Evolutionary conservation across 164 flowering plant species (phyloP), one percentile per base, ranked within the genome.

Genomic region (Tinospora cordifolia): DNA sequence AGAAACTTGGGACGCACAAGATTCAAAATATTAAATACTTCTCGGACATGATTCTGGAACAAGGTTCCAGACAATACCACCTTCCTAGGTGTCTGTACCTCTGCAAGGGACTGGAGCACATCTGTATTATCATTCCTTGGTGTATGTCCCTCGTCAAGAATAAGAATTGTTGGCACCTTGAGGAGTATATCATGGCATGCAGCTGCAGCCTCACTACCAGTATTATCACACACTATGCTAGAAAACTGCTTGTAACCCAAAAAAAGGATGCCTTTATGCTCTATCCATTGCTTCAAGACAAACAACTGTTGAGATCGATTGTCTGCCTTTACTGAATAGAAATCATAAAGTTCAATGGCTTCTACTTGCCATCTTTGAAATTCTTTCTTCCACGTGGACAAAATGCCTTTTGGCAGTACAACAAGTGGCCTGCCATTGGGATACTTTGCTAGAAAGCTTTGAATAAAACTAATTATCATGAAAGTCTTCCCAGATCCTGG

Each of bases 401-500:
- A 69, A 30, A 94, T 88, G 25, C 97, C 93, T 72, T 88, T 88
- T 0, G 97, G 97, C 9, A 94, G 85, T 24, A 94, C 85, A 21
- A 94, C 85, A 5, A 94, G 77, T 14, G 97, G 93, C 71, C 88
- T 85, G 1, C 88, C 96, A 71, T 76, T 47, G 25, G 88, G 95
- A 80, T 85, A 86, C 58, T 86, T 90, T 3, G 90, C 88, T 38
- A 94, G 82, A 73, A 94, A 92, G 66, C 92, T 90, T 70, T 94
- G 97, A 59, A 90, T 82, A 72, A 92, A 94, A 65, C 98, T 89
- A 44, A 92, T 90, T 0, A 94, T 84, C 97, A 94, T 87, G 68
- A 94, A 89, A 1, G 97, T 94, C 70, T 92, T 94, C 6, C 99
- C 99, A 40, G 99, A 94, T 25, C 97, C 99, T 7, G 98, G 99